phyloP scores from a whole-genome alignment of 257 asterid species.

The Oldenlandia corymbosa region DNA sequence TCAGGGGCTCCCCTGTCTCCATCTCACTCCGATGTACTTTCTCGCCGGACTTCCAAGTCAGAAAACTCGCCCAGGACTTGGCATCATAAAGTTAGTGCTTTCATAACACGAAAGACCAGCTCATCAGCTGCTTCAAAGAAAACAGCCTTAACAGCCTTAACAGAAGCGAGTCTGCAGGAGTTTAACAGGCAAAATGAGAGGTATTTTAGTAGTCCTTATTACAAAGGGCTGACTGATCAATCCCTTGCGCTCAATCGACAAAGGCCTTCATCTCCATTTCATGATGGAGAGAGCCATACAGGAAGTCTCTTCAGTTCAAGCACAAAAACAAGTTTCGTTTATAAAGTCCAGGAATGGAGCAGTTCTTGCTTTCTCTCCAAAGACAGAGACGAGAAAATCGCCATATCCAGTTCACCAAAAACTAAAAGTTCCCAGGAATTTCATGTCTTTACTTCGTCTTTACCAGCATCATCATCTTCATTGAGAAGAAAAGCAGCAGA shows the following conservation, averaged over 20 bases:
- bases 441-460: neutral
- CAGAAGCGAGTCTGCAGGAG: conserved; percentile 37
- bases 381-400: conserved; percentile 15
- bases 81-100: conserved; percentile 31
- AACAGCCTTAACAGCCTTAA: conserved; percentile 30
- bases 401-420: conserved; percentile 1
- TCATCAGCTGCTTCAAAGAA: conserved; percentile 17
- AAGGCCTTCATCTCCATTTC: conserved; percentile 38
- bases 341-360: conserved; percentile 56
- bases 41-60: conserved; percentile 32
- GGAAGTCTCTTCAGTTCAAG: conserved; percentile 12
- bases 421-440: neutral
- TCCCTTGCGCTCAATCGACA: conserved; percentile 40
- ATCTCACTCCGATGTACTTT: conserved; percentile 21
- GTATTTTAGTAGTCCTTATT: conserved; percentile 54
- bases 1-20: conserved; percentile 33
- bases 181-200: conserved; percentile 41
- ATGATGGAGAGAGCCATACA: conserved; percentile 34
- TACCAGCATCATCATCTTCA: conserved; percentile 1
- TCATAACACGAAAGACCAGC: conserved; percentile 22
- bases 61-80: conserved; percentile 38
- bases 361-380: conserved; percentile 39
- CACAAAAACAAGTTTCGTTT: conserved; percentile 37
- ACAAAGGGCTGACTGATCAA: conserved; percentile 58
- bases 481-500: neutral